Conservation (phyloP, 78 protist species). For the Dictyostelium capitatum region DNA sequence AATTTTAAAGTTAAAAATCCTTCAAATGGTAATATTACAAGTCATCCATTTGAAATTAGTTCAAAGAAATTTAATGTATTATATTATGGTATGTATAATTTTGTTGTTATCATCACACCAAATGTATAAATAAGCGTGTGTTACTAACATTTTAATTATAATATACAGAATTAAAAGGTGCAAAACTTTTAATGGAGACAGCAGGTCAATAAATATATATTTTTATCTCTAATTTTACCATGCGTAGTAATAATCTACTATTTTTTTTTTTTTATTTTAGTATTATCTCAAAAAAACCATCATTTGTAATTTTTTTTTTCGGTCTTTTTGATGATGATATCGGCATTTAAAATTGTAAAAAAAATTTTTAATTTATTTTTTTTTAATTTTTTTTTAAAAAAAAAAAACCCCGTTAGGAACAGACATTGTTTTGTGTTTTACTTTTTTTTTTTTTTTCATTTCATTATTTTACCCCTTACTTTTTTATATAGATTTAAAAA, state of each 20-base stretch:
- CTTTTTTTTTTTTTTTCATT: not conserved
- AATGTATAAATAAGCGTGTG: not conserved
- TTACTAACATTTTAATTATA: not conserved
- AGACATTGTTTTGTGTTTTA: not conserved
- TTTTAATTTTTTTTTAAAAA: not conserved
- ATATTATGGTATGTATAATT: conserved; percentile 73
- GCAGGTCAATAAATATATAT: not conserved
- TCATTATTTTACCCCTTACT: too few relatives aligned
- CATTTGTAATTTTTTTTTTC: not conserved
- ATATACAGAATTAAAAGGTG: conserved; percentile 56
- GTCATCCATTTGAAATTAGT: conserved; percentile 78
- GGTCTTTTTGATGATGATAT: not conserved
- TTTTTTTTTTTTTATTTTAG: not conserved
- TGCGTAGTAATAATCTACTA: not conserved
- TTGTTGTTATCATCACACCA: too few relatives aligned
- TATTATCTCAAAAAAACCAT: too few relatives aligned
- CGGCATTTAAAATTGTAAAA: not conserved
- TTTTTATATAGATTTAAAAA: too few relatives aligned
- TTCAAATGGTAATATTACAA: conserved; percentile 40
- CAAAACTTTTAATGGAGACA: conserved; percentile 51
- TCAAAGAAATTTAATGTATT: conserved; percentile 83
- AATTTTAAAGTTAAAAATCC: conserved; percentile 61
- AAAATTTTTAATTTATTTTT: not conserved
- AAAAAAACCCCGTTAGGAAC: not conserved
- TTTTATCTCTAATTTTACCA: not conserved